These are phyloP conservation scores for Globisporangium ultimum DNA, from an alignment of 352 stramenopile genomes.

Conservation along the genomic window DNA sequence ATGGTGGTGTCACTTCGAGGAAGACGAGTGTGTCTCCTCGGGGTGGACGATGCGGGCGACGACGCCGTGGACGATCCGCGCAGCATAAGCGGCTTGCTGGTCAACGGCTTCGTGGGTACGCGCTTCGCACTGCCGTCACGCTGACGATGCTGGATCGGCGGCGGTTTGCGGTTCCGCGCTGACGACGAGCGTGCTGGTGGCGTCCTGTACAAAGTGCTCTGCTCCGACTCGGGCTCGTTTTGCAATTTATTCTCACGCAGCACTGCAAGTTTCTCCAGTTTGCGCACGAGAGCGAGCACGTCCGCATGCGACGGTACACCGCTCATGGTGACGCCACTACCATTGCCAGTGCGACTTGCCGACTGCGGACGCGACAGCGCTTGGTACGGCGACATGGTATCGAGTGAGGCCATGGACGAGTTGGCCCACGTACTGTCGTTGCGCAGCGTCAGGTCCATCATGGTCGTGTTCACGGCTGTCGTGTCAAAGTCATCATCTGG, in stretches of 20 bases:
- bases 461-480: slow-evolving; percentile 14
- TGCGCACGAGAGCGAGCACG: slow-evolving; percentile 18
- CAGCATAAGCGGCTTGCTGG: neutral
- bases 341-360: neutral
- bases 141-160: slow-evolving; percentile 3
- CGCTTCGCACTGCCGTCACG: neutral
- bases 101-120: neutral
- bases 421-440: slow-evolving; percentile 27
- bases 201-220: slow-evolving; percentile 7
- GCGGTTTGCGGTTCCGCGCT: slow-evolving; percentile 1
- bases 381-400: slow-evolving; percentile 19
- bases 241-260: neutral
- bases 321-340: neutral
- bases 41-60: neutral
- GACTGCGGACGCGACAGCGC: slow-evolving; percentile 15
- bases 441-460: slow-evolving; percentile 17
- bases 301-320: slow-evolving; percentile 10
- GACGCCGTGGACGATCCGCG: neutral
- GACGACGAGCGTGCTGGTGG: slow-evolving; percentile 5
- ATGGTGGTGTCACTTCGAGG: too few species aligned
- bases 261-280: slow-evolving; percentile 12
- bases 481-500: slow-evolving; percentile 30
- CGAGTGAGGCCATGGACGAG: slow-evolving; percentile 29
- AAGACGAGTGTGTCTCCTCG: neutral
- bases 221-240: slow-evolving; percentile 9